Conservation (phyloP, 2,329 filamentous ascomycete genomes). For the Trichophyton rubrum region DNA sequence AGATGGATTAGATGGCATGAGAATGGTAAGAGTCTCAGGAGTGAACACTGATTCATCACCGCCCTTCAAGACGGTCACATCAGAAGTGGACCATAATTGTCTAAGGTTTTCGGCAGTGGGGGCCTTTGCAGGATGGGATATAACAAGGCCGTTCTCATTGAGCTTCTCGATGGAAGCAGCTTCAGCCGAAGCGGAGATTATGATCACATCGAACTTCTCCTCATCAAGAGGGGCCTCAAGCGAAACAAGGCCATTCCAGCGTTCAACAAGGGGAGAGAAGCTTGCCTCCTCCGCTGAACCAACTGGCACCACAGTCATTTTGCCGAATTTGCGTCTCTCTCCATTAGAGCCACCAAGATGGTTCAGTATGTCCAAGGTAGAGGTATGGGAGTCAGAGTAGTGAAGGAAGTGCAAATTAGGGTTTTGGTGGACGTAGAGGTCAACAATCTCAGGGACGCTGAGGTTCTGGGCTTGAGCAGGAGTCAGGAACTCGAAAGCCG, state of each 20-base stretch:
- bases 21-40: slow-evolving; percentile 1
- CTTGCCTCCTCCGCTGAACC: not conserved
- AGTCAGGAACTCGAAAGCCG: slow-evolving; percentile 13
- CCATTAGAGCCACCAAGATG: slow-evolving; percentile 3
- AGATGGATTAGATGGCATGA: slow-evolving; percentile 6
- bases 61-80: not conserved
- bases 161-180: not conserved
- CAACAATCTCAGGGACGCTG: slow-evolving; percentile 7
- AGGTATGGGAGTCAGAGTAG: slow-evolving; percentile 12
- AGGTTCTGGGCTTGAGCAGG: slow-evolving; percentile 8
- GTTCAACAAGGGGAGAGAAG: slow-evolving; percentile 4
- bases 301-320: slow-evolving; percentile 3
- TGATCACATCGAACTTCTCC: slow-evolving; percentile 6
- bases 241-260: slow-evolving; percentile 5
- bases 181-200: not conserved
- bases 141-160: slow-evolving; percentile 5
- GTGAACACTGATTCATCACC: not conserved
- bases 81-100: slow-evolving; percentile 2
- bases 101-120: not conserved
- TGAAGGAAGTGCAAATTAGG: slow-evolving; percentile 18
- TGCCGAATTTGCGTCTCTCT: slow-evolving; percentile 6
- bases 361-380: slow-evolving; percentile 11
- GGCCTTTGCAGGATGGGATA: not conserved
- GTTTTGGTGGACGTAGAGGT: slow-evolving; percentile 12
- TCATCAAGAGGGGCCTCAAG: not conserved